These are phyloP conservation scores for Salix caprea DNA, from an alignment of 345 rosid species.

Conservation along the genomic window DNA sequence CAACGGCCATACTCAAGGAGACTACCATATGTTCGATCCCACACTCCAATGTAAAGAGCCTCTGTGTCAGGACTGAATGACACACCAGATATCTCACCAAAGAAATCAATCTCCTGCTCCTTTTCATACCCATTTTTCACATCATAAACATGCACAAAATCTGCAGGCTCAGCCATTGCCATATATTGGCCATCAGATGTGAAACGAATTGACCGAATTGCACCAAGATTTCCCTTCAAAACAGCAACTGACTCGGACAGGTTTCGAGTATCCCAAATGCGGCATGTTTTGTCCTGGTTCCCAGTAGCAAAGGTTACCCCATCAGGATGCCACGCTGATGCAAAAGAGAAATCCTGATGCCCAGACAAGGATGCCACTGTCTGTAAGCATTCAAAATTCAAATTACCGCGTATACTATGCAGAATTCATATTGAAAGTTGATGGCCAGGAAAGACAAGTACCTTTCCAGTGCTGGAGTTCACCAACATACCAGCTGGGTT, in stretches of 20 bases:
- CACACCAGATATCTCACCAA: constrained; percentile 61
- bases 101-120: constrained; percentile 62
- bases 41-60: constrained; percentile 51
- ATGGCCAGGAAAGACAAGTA: constrained; percentile 5
- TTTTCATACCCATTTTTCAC: constrained; percentile 48
- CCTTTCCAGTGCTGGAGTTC: constrained; percentile 52
- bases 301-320: constrained; percentile 56
- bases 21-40: constrained; percentile 67
- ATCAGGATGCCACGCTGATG: constrained; percentile 63
- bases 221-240: constrained; percentile 58
- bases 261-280: constrained; percentile 53
- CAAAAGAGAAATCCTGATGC: constrained; percentile 58
- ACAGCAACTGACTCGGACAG: constrained; percentile 48
- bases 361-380: constrained; percentile 37
- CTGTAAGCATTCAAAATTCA: constrained; percentile 29
- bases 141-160: constrained; percentile 56
- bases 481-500: constrained; percentile 42
- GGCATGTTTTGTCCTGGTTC: constrained; percentile 65
- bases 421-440: background rate
- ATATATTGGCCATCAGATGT: constrained; percentile 53
- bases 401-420: background rate
- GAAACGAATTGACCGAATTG: constrained; percentile 52
- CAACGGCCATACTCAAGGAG: constrained; percentile 52
- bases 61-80: constrained; percentile 61
- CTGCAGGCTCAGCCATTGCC: constrained; percentile 66